Base-by-base conservation (phyloP, 2,329 filamentous ascomycete species). In the Emericellopsis atlantica region DNA sequence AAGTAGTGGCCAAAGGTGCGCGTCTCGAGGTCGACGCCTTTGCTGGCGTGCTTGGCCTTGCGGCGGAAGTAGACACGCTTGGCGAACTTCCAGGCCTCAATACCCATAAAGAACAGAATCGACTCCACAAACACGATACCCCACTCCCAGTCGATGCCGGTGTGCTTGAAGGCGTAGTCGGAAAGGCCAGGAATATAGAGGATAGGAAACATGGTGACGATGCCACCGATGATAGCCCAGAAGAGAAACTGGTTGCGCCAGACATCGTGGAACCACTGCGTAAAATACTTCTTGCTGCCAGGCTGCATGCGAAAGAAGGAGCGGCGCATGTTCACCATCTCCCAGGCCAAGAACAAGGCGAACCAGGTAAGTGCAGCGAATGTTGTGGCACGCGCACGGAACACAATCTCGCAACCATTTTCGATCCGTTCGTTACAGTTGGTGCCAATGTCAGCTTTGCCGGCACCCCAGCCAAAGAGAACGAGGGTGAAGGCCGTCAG, bases 341-440 rank as follows among this genome's bases (percentile, higher is more conserved):
- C 80, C 82, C 81, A 86, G 0, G 81, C 82, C 9, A 84, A 69
- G 63, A 86, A 83, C 21, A 85, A 69, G 0, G 80, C 79, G 43
- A 79, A 81, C 81, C 81, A 86, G 2, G 81, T 85, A 42, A 86
- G 63, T 46, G 74, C 81, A 15, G 79, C 79, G 54, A 86, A 86
- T 6, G 76, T 81, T 1, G 81, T 84, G 0, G 79, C 79, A 6
- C 82, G 77, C 1, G 81, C 81, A 14, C 77, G 75, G 67, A 79
- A 84, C 5, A 82, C 75, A 0, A 70, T 67, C 33, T 73, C 67
- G 53, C 79, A 84, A 6, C 55, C 55, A 0, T 60, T 50, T 11
- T 32, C 16, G 52, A 76, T 77, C 0, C 51, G 48, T 35, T 71
- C 66, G 60, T 84, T 84, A 57, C 80, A 84, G 44, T 70, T 59